A percentile compares a stretch with the other conserved stretches of the same genome.
phyloP scores from a whole-genome alignment of 1,284 basidiomycete genomes.

The Puccinia novopanici region DNA sequence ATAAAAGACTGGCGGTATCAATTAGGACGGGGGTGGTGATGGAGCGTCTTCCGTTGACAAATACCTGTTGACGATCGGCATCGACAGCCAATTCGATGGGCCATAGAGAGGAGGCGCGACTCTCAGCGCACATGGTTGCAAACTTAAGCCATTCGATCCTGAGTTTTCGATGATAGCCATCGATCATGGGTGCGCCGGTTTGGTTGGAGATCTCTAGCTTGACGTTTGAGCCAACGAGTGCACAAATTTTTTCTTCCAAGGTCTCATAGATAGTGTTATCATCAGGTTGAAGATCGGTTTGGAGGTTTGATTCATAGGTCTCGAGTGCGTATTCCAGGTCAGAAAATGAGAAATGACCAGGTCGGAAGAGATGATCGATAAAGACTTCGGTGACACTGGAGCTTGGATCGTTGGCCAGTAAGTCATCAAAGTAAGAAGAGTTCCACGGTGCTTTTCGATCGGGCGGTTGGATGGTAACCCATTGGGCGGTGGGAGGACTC shows the following conservation, averaged over 20 bases:
- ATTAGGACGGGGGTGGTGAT: conserved; percentile 48
- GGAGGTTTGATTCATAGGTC: conserved; percentile 73
- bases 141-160: conserved; percentile 50
- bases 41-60: conserved; percentile 45
- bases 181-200: conserved; percentile 75
- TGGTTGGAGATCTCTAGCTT: conserved; percentile 71
- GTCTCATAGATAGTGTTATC: conserved; percentile 65
- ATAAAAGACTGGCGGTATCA: conserved; percentile 37
- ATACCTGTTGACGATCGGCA: conserved; percentile 37
- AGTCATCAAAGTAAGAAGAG: conserved; percentile 74
- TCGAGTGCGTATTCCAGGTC: conserved; percentile 77
- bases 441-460: conserved; percentile 68
- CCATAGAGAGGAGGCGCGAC: conserved; percentile 37
- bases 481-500: conserved; percentile 41
- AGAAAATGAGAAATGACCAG: conserved; percentile 79
- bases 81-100: conserved; percentile 47
- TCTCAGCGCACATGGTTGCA: conserved; percentile 48
- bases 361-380: conserved; percentile 76
- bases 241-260: conserved; percentile 73
- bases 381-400: conserved; percentile 68
- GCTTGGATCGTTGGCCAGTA: conserved; percentile 67
- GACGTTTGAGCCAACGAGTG: conserved; percentile 82
- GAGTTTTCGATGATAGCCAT: conserved; percentile 64
- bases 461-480: conserved; percentile 61
- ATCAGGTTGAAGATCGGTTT: conserved; percentile 55